phyloP scores from a whole-genome alignment of 805 yeast genomes.

The Saccharomycopsis synnaedendra region DNA sequence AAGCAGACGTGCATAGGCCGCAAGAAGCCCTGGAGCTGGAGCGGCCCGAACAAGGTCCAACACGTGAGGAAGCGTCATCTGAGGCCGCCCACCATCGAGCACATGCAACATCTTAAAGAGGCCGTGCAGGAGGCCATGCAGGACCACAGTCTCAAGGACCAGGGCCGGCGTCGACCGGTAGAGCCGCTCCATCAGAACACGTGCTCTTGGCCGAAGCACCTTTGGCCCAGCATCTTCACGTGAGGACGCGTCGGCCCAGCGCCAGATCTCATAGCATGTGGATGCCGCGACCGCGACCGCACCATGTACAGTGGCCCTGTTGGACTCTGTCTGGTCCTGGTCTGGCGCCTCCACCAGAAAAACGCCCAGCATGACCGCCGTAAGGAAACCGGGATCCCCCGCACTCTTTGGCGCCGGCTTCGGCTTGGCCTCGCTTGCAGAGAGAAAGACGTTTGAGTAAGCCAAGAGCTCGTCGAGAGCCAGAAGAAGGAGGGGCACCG shows the following conservation, averaged over 20 bases:
- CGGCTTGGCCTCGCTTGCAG: constrained; percentile 17
- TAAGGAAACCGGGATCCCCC: constrained; percentile 24
- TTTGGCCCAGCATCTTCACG: background rate
- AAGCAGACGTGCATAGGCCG: constrained; percentile 49
- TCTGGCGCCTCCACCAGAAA: constrained; percentile 61
- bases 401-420: constrained; percentile 13
- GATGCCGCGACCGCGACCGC: constrained; percentile 51
- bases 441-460: constrained; percentile 13
- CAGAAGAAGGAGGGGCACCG: constrained; percentile 33
- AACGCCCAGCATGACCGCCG: constrained; percentile 66
- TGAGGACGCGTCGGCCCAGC: constrained; percentile 40
- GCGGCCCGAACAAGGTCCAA: constrained; percentile 43
- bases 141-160: constrained; percentile 44
- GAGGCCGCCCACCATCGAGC: constrained; percentile 76
- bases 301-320: constrained; percentile 43
- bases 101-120: constrained; percentile 60
- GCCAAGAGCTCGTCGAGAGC: constrained; percentile 59
- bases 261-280: constrained; percentile 57
- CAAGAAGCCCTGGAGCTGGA: constrained; percentile 33
- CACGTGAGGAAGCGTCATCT: constrained; percentile 57
- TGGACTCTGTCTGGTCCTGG: constrained; percentile 35
- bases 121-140: constrained; percentile 21
- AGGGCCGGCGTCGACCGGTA: constrained; percentile 63
- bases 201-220: background rate
- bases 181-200: constrained; percentile 31